phyloP scores from a whole-genome alignment of 345 rosid genomes.

The Eutrema heterophyllum region DNA sequence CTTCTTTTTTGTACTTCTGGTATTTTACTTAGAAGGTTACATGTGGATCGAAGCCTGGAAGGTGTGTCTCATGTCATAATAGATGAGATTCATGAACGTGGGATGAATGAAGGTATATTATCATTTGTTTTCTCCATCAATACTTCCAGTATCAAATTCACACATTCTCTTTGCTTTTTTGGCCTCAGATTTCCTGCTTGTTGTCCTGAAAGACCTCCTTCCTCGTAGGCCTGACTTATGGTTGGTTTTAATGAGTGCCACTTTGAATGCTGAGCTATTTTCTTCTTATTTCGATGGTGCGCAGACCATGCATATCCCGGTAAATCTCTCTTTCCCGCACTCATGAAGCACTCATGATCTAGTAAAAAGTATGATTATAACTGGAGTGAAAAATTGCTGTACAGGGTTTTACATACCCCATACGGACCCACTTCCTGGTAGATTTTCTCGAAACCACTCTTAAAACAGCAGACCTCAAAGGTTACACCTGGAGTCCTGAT shows the following conservation, averaged over 20 bases:
- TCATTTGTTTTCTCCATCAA: not conserved
- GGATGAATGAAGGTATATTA: conserved; percentile 90
- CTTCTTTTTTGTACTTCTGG: conserved; percentile 96
- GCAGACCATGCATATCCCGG: conserved; percentile 86
- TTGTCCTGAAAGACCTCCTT: conserved; percentile 85
- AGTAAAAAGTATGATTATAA: too few species aligned
- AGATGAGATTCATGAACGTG: conserved; percentile 98
- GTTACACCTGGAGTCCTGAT: conserved; percentile 84
- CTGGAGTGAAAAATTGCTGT: not conserved
- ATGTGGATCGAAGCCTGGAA: conserved; percentile 69
- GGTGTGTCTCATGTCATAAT: conserved; percentile 95
- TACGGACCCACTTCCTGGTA: conserved; percentile 74
- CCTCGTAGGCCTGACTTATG: conserved; percentile 84
- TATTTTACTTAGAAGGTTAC: conserved; percentile 82
- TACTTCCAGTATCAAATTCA: conserved; percentile 17
- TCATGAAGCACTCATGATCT: too few species aligned
- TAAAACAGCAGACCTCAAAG: conserved; percentile 59
- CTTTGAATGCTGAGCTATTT: conserved; percentile 86
- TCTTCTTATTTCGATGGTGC: conserved; percentile 85
- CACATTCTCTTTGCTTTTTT: not conserved
- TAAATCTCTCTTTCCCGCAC: conserved; percentile 17
- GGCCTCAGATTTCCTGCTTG: conserved; percentile 78
- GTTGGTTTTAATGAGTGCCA: conserved; percentile 94
- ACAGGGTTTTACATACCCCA: conserved; percentile 96
- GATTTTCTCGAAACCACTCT: conserved; percentile 65